These are phyloP conservation scores for Chimonanthus salicifolius DNA, from an alignment of 164 flowering plant species.

Conservation along the genomic window DNA sequence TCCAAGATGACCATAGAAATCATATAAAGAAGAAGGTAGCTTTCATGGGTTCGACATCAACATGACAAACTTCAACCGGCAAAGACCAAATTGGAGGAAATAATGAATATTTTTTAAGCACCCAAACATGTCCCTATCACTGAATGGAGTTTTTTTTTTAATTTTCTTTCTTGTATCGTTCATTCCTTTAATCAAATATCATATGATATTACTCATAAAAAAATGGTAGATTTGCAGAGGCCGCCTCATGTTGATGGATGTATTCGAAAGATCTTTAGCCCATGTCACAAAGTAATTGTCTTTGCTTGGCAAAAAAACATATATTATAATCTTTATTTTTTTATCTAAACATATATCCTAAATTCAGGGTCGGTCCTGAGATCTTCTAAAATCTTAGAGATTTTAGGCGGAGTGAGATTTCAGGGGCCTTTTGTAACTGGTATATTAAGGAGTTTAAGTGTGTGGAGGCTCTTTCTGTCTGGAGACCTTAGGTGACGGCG, in stretches of 20 bases:
- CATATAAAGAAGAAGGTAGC: conserved; percentile 8
- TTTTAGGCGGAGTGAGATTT: too few species aligned
- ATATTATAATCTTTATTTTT: too few species aligned
- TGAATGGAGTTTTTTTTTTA: background rate
- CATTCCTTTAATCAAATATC: background rate
- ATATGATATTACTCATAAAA: background rate
- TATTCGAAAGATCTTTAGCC: background rate
- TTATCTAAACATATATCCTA: background rate
- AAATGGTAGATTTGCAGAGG: background rate
- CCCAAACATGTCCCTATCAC: conserved; percentile 7
- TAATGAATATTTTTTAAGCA: background rate
- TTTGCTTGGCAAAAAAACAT: background rate
- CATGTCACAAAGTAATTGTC: conserved; percentile 2
- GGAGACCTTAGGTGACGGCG: too few species aligned
- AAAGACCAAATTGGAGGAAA: conserved; percentile 2
- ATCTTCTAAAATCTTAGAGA: too few species aligned
- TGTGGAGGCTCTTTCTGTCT: too few species aligned
- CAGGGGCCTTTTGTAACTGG: too few species aligned
- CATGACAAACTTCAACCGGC: conserved; percentile 15
- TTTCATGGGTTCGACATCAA: conserved; percentile 14
- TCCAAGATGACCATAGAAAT: conserved; percentile 3
- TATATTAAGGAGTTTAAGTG: too few species aligned
- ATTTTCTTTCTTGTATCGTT: background rate
- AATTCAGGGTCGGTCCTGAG: too few species aligned
- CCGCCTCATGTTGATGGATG: conserved; percentile 5